A percentile compares a stretch with the other conserved stretches of the same genome.
phyloP scores from a whole-genome alignment of 805 yeast genomes.

The Candida khao-thaluensis region DNA sequence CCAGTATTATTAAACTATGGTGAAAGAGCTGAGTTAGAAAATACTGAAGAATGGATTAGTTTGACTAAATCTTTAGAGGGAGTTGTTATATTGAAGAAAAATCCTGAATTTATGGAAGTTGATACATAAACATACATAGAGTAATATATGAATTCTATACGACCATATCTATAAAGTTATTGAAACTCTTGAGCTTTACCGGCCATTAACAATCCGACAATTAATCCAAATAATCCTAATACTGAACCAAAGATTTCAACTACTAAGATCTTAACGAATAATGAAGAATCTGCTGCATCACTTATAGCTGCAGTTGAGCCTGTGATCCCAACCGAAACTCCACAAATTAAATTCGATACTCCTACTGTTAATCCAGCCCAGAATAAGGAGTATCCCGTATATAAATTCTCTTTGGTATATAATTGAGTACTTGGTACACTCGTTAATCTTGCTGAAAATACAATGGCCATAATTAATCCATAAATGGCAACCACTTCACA shows the following conservation, averaged over 20 bases:
- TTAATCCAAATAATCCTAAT: constrained; percentile 91
- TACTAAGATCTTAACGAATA: constrained; percentile 93
- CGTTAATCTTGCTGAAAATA: constrained; percentile 83
- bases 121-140: constrained; percentile 29
- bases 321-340: constrained; percentile 94
- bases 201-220: constrained; percentile 96
- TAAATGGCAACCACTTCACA: constrained; percentile 99
- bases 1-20: constrained; percentile 93
- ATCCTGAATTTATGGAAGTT: constrained; percentile 76
- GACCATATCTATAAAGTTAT: constrained; percentile 25
- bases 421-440: constrained; percentile 63
- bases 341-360: constrained; percentile 88
- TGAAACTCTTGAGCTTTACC: constrained; percentile 89
- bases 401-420: constrained; percentile 78
- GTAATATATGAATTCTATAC: too few relatives aligned
- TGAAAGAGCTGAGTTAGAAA: constrained; percentile 95
- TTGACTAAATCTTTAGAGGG: constrained; percentile 86
- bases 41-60: constrained; percentile 80
- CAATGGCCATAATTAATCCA: constrained; percentile 96
- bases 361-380: constrained; percentile 99
- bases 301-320: constrained; percentile 98
- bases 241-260: constrained; percentile 97
- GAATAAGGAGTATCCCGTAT: constrained; percentile 91
- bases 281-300: constrained; percentile 94
- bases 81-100: constrained; percentile 85